Evolutionary conservation across 805 yeast genomes (phyloP), one percentile per base, ranked within the genome.

Genomic region (Saturnispora diversa): DNA sequence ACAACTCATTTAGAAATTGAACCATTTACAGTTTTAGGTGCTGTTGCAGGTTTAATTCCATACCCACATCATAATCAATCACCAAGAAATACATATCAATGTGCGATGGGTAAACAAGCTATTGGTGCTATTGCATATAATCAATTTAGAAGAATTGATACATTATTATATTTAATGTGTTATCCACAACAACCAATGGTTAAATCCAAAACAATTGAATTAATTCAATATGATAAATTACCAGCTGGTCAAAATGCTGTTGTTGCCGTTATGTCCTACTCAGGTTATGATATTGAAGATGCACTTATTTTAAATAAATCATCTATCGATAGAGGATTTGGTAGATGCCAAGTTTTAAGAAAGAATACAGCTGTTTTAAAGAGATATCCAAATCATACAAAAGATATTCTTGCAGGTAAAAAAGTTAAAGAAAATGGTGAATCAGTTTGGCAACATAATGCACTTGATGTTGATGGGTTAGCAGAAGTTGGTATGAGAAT

Each of bases 141-240:
- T 62, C 98, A 92, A 64, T 84, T 92, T 66, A 75, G 86, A 58
- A 80, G 98, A 62, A 90, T 92, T 50, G 98, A 92, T 57, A 92
- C 98, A 1, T 65, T 92, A 55, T 68, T 92, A 49, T 92, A 92
- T 56, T 69, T 92, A 49, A 84, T 92, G 95, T 95, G 87, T n/a
- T 92, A 92, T 58, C 98, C 98, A 4, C 97, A 92, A 64, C 97
- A 92, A 60, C 98, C 98, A 0, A 85, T 92, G 97, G 98, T 92
- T 21, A 92, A 92, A 65, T 87, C 97, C 4, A 85, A 87, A 59
- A 92, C 98, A 0, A 92, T 92, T 50, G 98, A 92, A 64, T 69
- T 92, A 46, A 90, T 92, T 48, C 84, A 90, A 46, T 92, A 92
- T 59, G 98, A 92, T 63, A 88, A 92, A 59, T 69, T 92, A 31